These are phyloP conservation scores for Ramularia endophylla DNA, from an alignment of 2,329 filamentous ascomycete species.

Conservation along the genomic window DNA sequence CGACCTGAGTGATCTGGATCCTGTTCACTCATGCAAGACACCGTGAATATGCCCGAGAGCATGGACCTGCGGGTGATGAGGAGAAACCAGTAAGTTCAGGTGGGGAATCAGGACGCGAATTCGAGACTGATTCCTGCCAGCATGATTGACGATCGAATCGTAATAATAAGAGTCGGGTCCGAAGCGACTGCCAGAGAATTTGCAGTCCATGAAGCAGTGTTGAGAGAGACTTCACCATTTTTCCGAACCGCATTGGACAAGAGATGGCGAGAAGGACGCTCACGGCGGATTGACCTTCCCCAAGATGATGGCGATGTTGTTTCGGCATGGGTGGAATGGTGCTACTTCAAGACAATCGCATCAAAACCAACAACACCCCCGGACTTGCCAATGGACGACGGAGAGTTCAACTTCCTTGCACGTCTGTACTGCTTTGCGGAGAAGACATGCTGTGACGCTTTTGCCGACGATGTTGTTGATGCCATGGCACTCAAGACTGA, in stretches of 20 bases:
- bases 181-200: constrained; percentile 1
- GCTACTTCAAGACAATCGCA: constrained; percentile 4
- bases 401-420: constrained; percentile 16
- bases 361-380: constrained; percentile 9
- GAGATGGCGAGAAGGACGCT: constrained; percentile 17
- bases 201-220: constrained; percentile 17
- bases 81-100: constrained; percentile 9
- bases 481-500: constrained; percentile 18
- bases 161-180: not conserved
- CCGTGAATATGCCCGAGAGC: constrained; percentile 2
- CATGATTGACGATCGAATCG: constrained; percentile 15
- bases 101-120: not conserved
- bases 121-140: constrained; percentile 6
- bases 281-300: constrained; percentile 12
- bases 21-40: no score
- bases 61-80: constrained; percentile 11
- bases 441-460: constrained; percentile 16
- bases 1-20: no score
- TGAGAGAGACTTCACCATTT: constrained; percentile 12
- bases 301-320: constrained; percentile 14
- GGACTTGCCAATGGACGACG: constrained; percentile 18
- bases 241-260: constrained; percentile 13
- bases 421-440: constrained; percentile 17
- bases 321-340: constrained; percentile 18
- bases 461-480: constrained; percentile 17